Conservation (phyloP, 1,139 yeast species). For the Chernovozyma aurita region DNA sequence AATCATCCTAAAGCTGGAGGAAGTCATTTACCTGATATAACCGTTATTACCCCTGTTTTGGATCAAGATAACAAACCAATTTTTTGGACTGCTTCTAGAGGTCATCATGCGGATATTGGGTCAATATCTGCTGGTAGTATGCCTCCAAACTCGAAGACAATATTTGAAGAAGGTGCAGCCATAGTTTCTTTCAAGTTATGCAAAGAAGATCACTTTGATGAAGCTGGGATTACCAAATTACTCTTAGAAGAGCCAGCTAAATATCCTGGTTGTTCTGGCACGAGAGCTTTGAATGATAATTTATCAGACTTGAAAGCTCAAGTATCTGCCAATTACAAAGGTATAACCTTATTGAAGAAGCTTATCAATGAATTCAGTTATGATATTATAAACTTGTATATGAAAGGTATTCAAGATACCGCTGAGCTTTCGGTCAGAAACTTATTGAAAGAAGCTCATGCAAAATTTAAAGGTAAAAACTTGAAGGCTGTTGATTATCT, state of each 20-base stretch:
- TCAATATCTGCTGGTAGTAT: conserved; percentile 43
- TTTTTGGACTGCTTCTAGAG: conserved; percentile 45
- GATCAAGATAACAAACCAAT: conserved; percentile 26
- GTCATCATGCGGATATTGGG: conserved; percentile 48
- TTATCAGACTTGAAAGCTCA: conserved; percentile 43
- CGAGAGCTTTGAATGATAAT: conserved; percentile 38
- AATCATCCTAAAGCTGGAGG: conserved; percentile 83
- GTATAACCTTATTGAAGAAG: conserved; percentile 28
- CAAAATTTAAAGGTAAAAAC: conserved; percentile 31
- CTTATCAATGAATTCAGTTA: conserved; percentile 30
- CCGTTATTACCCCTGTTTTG: conserved; percentile 66
- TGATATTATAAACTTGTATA: conserved; percentile 35
- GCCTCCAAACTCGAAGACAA: conserved; percentile 45
- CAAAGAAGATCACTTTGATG: conserved; percentile 35
- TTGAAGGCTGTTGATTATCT: conserved; percentile 36
- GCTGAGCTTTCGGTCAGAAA: conserved; percentile 41
- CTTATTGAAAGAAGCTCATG: conserved; percentile 31
- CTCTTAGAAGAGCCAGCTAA: conserved; percentile 41
- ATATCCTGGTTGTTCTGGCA: conserved; percentile 44
- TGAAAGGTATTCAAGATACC: conserved; percentile 40
- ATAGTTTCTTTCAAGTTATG: conserved; percentile 38
- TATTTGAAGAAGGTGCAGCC: conserved; percentile 43
- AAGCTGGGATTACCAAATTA: conserved; percentile 33
- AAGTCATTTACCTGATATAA: conserved; percentile 79
- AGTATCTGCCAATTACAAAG: conserved; percentile 40